Evolutionary conservation across 495 filamentous ascomycete species (phyloP), one percentile per base, ranked within the genome.

Genomic region (Penicillium canescens): DNA sequence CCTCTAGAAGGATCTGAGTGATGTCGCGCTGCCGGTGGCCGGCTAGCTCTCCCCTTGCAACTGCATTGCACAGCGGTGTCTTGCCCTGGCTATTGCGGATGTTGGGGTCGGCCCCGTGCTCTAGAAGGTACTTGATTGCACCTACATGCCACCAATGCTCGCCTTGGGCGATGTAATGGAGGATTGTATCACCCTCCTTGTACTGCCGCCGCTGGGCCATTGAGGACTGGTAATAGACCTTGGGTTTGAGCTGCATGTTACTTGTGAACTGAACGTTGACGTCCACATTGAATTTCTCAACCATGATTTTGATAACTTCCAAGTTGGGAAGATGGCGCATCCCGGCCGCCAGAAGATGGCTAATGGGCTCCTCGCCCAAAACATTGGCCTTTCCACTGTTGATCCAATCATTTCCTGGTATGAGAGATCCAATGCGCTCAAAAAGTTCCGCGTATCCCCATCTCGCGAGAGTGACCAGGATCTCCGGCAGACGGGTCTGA

Each of bases 141-240:
- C 66, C 47, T n/a, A 64, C 55, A 5, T 78, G 63, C 78, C 78
- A 81, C 72, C 72, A 78, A 31, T 75, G 60, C 1, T 54, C 50
- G 2, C 69, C 71, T 23, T 52, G 46, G 20, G 69, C 72, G 12
- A 79, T 54, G 18, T 55, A 35, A 56, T 77, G 75, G 3, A 79
- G 63, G 31, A 71, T 61, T 16, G 58, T 68, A 34, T 67, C 59
- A 3, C 63, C 63, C 10, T 54, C 46, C 35, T 56, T 41, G 18
- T 54, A 57, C 33, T 47, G 23, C 13, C 61, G 41, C 0, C 34
- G 10, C 8, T 23, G 31, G 3, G 44, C 31, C 38, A 56, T 48
- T 10, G 23, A 45, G 2, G 62, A 56, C 13, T 54, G 50, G 21
- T 42, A 59, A 31, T 49, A 50, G 13, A 60, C 37, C 24, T 43